Conservation (phyloP, 768 basidiomycete species). For the Sarcomyxa edulis region DNA sequence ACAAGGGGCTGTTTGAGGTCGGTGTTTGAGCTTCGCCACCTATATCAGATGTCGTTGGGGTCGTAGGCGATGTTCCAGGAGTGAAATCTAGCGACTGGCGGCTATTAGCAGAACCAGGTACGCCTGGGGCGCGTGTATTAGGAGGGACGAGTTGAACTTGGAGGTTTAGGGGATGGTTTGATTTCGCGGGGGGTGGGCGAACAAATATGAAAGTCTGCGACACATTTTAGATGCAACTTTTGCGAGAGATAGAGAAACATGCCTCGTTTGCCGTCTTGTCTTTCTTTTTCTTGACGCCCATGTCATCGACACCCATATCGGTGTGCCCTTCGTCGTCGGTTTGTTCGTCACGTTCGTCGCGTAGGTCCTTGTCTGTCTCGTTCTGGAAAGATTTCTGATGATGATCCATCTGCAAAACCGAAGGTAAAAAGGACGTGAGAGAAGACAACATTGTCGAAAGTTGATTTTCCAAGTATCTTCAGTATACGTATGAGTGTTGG, state of each 20-base stretch:
- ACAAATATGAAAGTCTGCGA: conserved; percentile 86
- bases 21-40: conserved; percentile 12
- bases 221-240: conserved; percentile 1
- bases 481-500: no score
- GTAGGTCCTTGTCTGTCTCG: neutral
- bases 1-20: conserved; percentile 17
- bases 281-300: conserved; percentile 7
- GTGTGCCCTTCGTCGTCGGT: conserved; percentile 5
- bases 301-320: neutral
- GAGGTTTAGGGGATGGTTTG: conserved; percentile 84
- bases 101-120: conserved; percentile 1
- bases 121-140: conserved; percentile 37
- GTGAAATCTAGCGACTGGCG: conserved; percentile 42
- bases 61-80: no score
- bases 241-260: neutral
- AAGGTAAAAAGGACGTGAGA: conserved; percentile 8
- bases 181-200: conserved; percentile 78
- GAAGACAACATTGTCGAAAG: conserved; percentile 2
- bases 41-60: conserved; percentile 18
- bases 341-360: neutral
- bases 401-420: neutral
- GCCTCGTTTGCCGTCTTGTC: conserved; percentile 10
- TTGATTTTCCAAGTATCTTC: no score
- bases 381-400: neutral
- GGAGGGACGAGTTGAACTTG: conserved; percentile 90